Percentiles rank a stretch among this genome's conserved stretches.
Evolutionary conservation across 75 land plant species (phyloP).

Genomic region (Sequoia sempervirens): DNA sequence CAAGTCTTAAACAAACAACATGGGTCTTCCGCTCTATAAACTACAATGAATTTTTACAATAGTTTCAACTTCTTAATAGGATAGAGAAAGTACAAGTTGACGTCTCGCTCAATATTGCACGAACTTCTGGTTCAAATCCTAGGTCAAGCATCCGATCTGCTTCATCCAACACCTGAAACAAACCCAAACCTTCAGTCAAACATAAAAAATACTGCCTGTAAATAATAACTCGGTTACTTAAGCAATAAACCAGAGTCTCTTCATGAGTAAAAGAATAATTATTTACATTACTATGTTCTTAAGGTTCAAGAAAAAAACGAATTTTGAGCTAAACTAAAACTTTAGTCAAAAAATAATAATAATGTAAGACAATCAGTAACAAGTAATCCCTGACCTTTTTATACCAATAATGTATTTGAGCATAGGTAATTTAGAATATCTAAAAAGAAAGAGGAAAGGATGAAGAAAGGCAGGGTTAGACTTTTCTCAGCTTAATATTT

Average conservation of each 20-base stretch:
- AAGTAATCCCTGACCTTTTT: not conserved
- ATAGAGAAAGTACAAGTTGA: constrained; percentile 37
- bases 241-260: not conserved
- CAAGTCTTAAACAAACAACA: not conserved
- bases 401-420: not conserved
- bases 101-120: constrained; percentile 73
- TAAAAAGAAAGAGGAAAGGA: not conserved
- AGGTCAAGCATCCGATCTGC: constrained; percentile 98
- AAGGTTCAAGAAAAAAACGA: not conserved
- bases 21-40: not conserved
- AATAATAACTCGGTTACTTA: not conserved
- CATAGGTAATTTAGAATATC: not conserved
- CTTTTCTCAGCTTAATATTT: not conserved
- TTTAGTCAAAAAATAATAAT: not conserved
- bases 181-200: not conserved
- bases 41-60: not conserved
- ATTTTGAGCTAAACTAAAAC: not conserved
- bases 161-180: constrained; percentile 85
- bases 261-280: not conserved
- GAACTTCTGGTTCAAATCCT: constrained; percentile 95
- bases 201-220: not conserved
- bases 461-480: not conserved
- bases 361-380: not conserved
- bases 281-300: not conserved
- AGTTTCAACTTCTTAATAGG: not conserved